Base-by-base conservation (phyloP, 495 filamentous ascomycete genomes). In the Trichoderma virens region DNA sequence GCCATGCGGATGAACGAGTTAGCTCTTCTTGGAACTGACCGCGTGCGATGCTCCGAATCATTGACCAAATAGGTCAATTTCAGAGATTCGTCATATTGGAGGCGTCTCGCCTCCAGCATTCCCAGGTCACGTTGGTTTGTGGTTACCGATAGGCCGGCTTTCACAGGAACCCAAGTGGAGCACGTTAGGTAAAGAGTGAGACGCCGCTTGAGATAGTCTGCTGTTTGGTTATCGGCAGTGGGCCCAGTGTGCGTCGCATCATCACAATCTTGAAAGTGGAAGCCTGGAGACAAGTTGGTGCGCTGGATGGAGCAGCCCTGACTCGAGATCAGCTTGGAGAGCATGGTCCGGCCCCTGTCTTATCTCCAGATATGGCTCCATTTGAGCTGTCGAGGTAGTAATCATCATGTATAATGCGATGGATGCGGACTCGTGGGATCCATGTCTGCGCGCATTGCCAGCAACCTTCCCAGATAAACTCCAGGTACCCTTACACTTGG, bases 201-300 rank as follows among this genome's bases (percentile, higher is more conserved):
- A 56, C 23, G 47, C 47, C 47, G 47, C 47, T 28, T 28, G 47
- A 8, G 25, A 56, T 56, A 56, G 47, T 27, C 23, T 56, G 47
- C 23, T 27, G 23, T 28, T 56, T 56, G 47, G 47, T 56, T 56
- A 56, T 56, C 47, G 47, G 23, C 25, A 13, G 47, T 56, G 47
- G 47, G 47, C 23, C 47, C 25, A 5, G 47, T 56, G 23, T 23
- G 23, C 47, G 47, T 56, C 25, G 47, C 47, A 56, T 56, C 47
- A 56, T 56, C 47, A 8, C 47, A 56, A 56, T 56, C 47, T 6
- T 56, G 23, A 14, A 28, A 56, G 47, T 56, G 47, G 47, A 23
- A 56, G 47, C 47, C 23, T 56, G 47, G 47, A 56, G 47, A 56
- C 47, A 56, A 18, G 41, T n/a, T 45, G 34, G 34, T 35, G 34